phyloP scores from a whole-genome alignment of 163 green algal species.

The Chlamydomonas reinhardtii region DNA sequence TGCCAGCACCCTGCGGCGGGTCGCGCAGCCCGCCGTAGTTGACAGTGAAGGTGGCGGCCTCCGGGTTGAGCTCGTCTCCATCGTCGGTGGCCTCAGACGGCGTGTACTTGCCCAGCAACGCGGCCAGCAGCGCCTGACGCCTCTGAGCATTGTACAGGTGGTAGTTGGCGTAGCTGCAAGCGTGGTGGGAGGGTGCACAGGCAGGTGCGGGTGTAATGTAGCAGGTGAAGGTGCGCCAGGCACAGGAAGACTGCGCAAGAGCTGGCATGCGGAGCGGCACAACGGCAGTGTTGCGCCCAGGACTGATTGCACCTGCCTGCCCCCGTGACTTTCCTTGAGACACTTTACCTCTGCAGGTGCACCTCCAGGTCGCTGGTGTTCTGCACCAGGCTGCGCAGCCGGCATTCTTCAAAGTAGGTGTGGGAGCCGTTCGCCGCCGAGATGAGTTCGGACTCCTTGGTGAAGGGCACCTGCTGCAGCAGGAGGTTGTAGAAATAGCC shows the following conservation, averaged over 20 bases:
- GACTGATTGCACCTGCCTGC: too few relatives aligned
- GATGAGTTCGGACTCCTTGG: background rate
- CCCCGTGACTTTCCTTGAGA: too few relatives aligned
- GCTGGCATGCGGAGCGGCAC: too few relatives aligned
- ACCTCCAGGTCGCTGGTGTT: background rate
- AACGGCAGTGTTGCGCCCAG: too few relatives aligned
- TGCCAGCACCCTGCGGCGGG: background rate
- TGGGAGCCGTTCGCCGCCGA: background rate
- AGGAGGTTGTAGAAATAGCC: slow-evolving; percentile 19
- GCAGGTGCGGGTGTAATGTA: too few relatives aligned
- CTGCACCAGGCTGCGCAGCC: background rate
- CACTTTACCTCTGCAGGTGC: background rate
- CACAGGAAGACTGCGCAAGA: too few relatives aligned
- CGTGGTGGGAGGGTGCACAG: too few relatives aligned
- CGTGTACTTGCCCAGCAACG: background rate
- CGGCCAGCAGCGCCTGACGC: background rate
- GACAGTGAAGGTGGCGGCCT: background rate
- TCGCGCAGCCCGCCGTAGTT: background rate
- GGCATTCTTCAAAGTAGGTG: slow-evolving; percentile 2
- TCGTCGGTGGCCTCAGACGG: background rate
- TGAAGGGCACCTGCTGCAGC: background rate
- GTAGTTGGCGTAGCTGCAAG: slow-evolving; percentile 1
- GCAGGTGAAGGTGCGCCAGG: too few relatives aligned
- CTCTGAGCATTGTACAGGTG: background rate
- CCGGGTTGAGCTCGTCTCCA: background rate